phyloP scores from a whole-genome alignment of 192 early-diverging fungal species.

The Coemansia sp. region DNA sequence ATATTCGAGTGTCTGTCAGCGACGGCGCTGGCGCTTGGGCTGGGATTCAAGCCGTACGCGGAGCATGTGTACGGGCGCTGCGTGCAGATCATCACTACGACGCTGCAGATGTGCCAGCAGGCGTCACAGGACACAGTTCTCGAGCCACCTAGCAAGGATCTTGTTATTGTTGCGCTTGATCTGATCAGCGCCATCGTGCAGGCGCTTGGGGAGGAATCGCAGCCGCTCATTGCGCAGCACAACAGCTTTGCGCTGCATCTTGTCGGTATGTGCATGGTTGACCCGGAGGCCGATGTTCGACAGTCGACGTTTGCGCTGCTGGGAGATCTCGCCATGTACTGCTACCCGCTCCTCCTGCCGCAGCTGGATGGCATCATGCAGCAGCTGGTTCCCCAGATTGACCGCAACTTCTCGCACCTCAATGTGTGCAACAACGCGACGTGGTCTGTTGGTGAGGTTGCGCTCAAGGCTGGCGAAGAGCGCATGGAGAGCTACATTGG shows the following conservation, averaged over 20 bases:
- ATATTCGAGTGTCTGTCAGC: conserved; percentile 90
- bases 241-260: conserved; percentile 75
- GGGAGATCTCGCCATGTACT: conserved; percentile 93
- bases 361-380: conserved; percentile 79
- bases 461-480: conserved; percentile 76
- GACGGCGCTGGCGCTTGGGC: conserved; percentile 83
- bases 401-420: conserved; percentile 58
- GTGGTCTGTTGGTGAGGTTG: conserved; percentile 98
- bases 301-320: conserved; percentile 95
- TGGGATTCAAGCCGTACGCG: conserved; percentile 84
- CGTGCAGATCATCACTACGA: conserved; percentile 82
- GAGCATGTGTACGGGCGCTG: conserved; percentile 86
- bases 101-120: conserved; percentile 68
- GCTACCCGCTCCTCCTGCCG: conserved; percentile 81
- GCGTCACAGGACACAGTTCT: conserved; percentile 55
- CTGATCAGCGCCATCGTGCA: conserved; percentile 92
- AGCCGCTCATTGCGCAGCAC: conserved; percentile 71
- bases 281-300: conserved; percentile 77
- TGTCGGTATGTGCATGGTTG: conserved; percentile 79
- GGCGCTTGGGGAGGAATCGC: conserved; percentile 77
- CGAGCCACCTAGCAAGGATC: conserved; percentile 85
- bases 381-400: conserved; percentile 73
- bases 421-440: conserved; percentile 97
- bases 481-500: conserved; percentile 76
- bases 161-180: conserved; percentile 95